Percentiles rank a stretch among this genome's conserved stretches.
These are phyloP conservation scores for Suillus discolor DNA, from an alignment of 768 basidiomycete genomes.

Conservation along the genomic window DNA sequence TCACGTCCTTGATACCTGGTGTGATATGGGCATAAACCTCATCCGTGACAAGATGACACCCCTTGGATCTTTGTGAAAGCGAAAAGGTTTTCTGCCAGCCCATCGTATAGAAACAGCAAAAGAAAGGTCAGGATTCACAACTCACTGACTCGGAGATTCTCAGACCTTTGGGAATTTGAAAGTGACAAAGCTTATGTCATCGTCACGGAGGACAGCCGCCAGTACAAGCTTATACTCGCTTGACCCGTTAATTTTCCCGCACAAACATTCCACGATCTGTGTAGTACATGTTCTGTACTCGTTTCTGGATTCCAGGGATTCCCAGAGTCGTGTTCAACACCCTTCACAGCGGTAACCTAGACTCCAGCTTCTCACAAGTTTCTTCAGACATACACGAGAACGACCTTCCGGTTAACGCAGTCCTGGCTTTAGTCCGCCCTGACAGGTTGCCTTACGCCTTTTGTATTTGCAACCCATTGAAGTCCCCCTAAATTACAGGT, in stretches of 20 bases:
- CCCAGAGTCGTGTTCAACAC: neutral
- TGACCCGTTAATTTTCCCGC: too few relatives aligned
- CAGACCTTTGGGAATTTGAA: neutral
- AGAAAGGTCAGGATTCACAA: neutral
- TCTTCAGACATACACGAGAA: too few relatives aligned
- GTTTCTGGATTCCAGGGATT: too few relatives aligned
- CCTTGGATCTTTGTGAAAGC: slow-evolving; percentile 53
- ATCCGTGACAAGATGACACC: slow-evolving; percentile 84
- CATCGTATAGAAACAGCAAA: slow-evolving; percentile 45
- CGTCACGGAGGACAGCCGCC: too few relatives aligned
- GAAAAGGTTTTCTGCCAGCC: slow-evolving; percentile 90
- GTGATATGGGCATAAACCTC: slow-evolving; percentile 69
- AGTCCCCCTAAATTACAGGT: neutral
- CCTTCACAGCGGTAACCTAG: neutral
- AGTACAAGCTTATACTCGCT: too few relatives aligned
- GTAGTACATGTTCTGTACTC: too few relatives aligned
- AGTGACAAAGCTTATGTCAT: neutral
- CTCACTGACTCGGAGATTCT: too few relatives aligned
- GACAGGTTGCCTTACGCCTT: too few relatives aligned
- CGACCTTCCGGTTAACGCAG: neutral
- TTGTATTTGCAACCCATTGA: neutral
- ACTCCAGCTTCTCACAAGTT: neutral
- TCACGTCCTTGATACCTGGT: slow-evolving; percentile 65
- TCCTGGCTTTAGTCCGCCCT: neutral
- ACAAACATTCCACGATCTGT: neutral